Evolutionary conservation across 768 basidiomycete species (phyloP).

Genomic region (Termitomyces heimii): DNA sequence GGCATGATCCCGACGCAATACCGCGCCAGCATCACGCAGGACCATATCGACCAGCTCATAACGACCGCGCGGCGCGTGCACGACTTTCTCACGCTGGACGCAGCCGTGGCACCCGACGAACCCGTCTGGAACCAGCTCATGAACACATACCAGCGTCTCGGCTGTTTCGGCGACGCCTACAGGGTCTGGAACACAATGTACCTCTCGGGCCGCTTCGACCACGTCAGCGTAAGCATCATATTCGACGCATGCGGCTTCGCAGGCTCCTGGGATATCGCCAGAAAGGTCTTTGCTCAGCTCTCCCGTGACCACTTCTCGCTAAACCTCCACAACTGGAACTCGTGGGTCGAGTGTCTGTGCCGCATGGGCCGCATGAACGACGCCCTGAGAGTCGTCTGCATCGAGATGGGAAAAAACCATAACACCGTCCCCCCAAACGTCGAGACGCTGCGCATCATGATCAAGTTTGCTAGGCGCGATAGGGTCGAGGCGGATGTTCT

Average conservation of each 20-base stretch:
- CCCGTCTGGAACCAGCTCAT: slow-evolving; percentile 80
- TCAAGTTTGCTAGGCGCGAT: slow-evolving; percentile 43
- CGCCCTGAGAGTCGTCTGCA: slow-evolving; percentile 56
- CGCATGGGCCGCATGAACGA: slow-evolving; percentile 60
- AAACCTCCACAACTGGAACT: slow-evolving; percentile 71
- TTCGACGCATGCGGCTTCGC: slow-evolving; percentile 78
- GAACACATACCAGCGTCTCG: slow-evolving; percentile 82
- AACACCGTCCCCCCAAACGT: slow-evolving; percentile 40
- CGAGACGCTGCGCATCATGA: slow-evolving; percentile 45
- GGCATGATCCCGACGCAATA: slow-evolving; percentile 35
- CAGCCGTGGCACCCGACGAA: slow-evolving; percentile 65
- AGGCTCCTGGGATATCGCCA: slow-evolving; percentile 42
- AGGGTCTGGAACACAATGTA: slow-evolving; percentile 77
- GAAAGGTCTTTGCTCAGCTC: slow-evolving; percentile 49
- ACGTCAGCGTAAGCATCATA: slow-evolving; percentile 72
- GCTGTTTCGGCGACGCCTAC: slow-evolving; percentile 64
- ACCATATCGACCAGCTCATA: slow-evolving; percentile 30
- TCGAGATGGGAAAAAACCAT: slow-evolving; percentile 52
- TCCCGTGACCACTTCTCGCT: slow-evolving; percentile 42
- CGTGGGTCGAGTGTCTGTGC: slow-evolving; percentile 84
- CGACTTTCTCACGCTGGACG: slow-evolving; percentile 72
- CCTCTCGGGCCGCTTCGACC: slow-evolving; percentile 49
- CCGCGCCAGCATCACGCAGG: slow-evolving; percentile 11
- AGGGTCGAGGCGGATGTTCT: slow-evolving; percentile 39
- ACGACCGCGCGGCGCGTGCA: slow-evolving; percentile 60